Evolutionary conservation across 495 filamentous ascomycete species (phyloP), one percentile per base, ranked within the genome.

Genomic region (Hapsidospora chrysogenum): DNA sequence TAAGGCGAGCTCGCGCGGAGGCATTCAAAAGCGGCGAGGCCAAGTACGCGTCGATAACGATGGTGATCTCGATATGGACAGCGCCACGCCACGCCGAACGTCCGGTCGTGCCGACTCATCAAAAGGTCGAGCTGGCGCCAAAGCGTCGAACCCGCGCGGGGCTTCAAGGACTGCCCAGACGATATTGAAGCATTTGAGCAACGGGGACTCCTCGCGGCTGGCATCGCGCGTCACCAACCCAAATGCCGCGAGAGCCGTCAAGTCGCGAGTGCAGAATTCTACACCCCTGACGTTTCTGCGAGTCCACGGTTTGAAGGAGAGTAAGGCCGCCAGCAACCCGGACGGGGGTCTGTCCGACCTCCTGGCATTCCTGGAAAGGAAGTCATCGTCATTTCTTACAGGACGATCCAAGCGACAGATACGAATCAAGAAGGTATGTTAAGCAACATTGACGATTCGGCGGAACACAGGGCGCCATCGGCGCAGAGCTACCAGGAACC

Each of bases 381-480:
- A 87, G 57, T 67, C 74, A 39, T 65, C 62, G 45, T 53, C 61
- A 64, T 13, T 33, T 33, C 1, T 6, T 3, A 22, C 31, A 11
- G 31, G 31, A 33, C 31, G 31, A n/a, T n/a, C n/a, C n/a, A 33
- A 21, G 23, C 31, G 31, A 33, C 31, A 58, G 41, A 61, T 82
- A 40, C 80, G 62, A 50, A 77, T 92, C 39, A 77, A 70, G 63
- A 85, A 85, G 77, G 85, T 93, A 83, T 71, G 74, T 76, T 4
- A 7, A 59, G 56, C 58, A 50, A 56, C 57, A 60, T 60, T 26
- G 37, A 30, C 22, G 17, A 37, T n/a, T 15, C 15, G 17, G 8
- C 19, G n/a, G 20, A 16, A 27, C 23, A 23, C 33, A 36, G 23
- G 33, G 33, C 23, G 23, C 11, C 23, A 6, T 11, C 23, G 11